A percentile compares a stretch with the other conserved stretches of the same genome.
These are phyloP conservation scores for Ustilago nuda DNA, from an alignment of 1,284 basidiomycete species.

Conservation along the genomic window DNA sequence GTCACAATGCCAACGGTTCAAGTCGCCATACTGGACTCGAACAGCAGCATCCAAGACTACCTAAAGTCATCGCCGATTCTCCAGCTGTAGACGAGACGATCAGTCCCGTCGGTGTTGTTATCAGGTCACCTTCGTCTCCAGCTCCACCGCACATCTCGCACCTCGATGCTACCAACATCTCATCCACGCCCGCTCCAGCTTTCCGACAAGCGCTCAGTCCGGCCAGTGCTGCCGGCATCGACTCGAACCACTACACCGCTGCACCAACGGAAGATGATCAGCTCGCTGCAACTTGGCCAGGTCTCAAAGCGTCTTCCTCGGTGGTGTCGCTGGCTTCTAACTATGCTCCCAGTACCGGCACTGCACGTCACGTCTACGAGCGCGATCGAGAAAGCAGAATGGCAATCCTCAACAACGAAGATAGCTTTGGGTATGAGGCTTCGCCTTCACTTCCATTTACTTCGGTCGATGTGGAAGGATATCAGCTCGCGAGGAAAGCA, in stretches of 20 bases:
- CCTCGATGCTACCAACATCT: background rate
- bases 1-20: background rate
- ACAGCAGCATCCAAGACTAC: slow-evolving; percentile 15
- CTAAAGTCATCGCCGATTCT: slow-evolving; percentile 33
- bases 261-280: slow-evolving; percentile 6
- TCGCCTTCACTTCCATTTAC: slow-evolving; percentile 14
- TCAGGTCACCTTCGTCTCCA: slow-evolving; percentile 44
- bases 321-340: slow-evolving; percentile 28
- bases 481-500: background rate
- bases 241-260: background rate
- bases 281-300: slow-evolving; percentile 9
- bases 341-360: slow-evolving; percentile 37
- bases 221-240: slow-evolving; percentile 9
- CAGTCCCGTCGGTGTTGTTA: slow-evolving; percentile 39
- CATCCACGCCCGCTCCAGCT: slow-evolving; percentile 8
- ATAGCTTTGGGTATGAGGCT: slow-evolving; percentile 33
- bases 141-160: slow-evolving; percentile 29
- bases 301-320: slow-evolving; percentile 34
- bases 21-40: background rate
- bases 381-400: slow-evolving; percentile 42
- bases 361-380: slow-evolving; percentile 29
- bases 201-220: slow-evolving; percentile 29
- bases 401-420: slow-evolving; percentile 42
- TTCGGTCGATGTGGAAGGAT: slow-evolving; percentile 12
- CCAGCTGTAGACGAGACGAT: slow-evolving; percentile 47